phyloP scores from a whole-genome alignment of 2,329 filamentous ascomycete genomes.

The Ophiostoma fasciatum region DNA sequence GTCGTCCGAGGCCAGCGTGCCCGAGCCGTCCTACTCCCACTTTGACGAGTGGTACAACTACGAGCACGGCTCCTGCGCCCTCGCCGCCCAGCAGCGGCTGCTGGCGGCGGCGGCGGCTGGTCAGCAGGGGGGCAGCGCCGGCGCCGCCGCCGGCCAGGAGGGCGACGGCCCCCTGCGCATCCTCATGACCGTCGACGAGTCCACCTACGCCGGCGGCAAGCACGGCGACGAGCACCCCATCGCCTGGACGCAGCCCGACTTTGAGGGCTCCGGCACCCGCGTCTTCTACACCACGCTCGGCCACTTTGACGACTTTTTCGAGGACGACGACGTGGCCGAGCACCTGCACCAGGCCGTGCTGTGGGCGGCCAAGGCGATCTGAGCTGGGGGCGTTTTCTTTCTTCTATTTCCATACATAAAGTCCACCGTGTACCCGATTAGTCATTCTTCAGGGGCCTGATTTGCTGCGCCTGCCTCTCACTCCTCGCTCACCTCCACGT shows the following conservation, averaged over 20 bases:
- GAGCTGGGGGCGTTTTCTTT: not conserved
- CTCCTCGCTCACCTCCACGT: not conserved
- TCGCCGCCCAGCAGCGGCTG: not conserved
- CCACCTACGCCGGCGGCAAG: constrained; percentile 20
- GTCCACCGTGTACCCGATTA: too few relatives aligned
- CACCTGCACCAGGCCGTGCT: constrained; percentile 15
- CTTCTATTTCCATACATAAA: too few relatives aligned
- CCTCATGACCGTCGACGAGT: constrained; percentile 22
- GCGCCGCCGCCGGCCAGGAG: too few relatives aligned
- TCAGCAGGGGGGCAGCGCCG: too few relatives aligned
- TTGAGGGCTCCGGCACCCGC: constrained; percentile 22
- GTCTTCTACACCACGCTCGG: constrained; percentile 27
- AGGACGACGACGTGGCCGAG: constrained; percentile 17
- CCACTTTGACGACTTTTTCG: constrained; percentile 26
- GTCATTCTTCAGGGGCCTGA: too few relatives aligned
- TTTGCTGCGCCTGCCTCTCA: too few relatives aligned
- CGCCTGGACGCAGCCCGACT: constrained; percentile 24
- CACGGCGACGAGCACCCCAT: constrained; percentile 24
- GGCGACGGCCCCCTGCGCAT: constrained; percentile 16
- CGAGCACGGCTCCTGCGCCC: constrained; percentile 8
- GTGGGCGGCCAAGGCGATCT: constrained; percentile 17
- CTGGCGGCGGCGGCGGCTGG: not conserved
- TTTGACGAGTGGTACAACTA: constrained; percentile 31
- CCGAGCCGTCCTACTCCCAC: constrained; percentile 13
- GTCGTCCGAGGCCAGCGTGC: constrained; percentile 2